Base-by-base conservation (phyloP, 2,329 filamentous ascomycete species). In the Penicillium fuscoglaucum region DNA sequence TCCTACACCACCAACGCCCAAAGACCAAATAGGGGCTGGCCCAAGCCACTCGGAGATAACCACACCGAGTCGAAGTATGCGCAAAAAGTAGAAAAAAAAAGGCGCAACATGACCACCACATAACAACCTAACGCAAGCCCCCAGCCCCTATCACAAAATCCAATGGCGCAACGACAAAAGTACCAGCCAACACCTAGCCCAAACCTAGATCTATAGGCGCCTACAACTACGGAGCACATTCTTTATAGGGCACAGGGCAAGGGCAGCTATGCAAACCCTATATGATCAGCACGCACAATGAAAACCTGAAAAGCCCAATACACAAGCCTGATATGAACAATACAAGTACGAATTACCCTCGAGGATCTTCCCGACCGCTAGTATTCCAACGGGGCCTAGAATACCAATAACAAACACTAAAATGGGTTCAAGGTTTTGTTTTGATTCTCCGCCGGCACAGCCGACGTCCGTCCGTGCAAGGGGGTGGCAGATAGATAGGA, bases 161-260 rank as follows among this genome's bases (percentile, higher is more conserved):
- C 6, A 13, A 44, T 24, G 26, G 17, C 33, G 8, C n/a, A 21
- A 28, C 28, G 9, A 53, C 55, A 58, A 54, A 57, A 44, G 55
- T 54, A 48, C 50, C 12, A 35, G 3, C 17, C 21, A 29, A 37
- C 41, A 55, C 31, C n/a, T 39, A 28, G 12, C 43, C 24, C 15
- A 6, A 43, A 47, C 29, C 39, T 24, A 55, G 55, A 40, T 9
- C 33, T 26, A 19, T 24, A 31, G 24, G 10, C 31, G 19, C 53
- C n/a, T 37, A 35, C 9, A 15, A 19, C n/a, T 37, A 35, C 9
- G 21, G 19, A n/a, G 19, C 29, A 58, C 37, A 37, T 35, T 43
- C 39, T 31, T 28, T 48, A 31, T 66, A 68, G 66, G 66, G 66
- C 58, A 66, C 64, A 66, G 66, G 66, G 64, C 41, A 66, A 67